Base-by-base conservation (phyloP, 305 asterid genomes). In the Solanum hybrid region DNA sequence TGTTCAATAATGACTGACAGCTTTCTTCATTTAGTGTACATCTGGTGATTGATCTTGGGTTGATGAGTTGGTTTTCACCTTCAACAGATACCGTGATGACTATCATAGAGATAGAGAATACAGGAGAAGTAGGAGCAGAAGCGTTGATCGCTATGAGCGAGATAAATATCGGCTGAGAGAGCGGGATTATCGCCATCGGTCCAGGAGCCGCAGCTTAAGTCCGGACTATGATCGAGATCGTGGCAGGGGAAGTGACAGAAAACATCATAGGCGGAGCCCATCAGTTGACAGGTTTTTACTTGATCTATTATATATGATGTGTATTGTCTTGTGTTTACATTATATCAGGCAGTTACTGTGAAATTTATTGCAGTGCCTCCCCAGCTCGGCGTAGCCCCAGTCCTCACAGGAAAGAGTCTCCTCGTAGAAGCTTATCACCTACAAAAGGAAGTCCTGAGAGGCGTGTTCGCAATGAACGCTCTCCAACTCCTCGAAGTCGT, bases 91-190 rank as follows among this genome's bases (percentile, higher is more conserved):
- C 90, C 91, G 94, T 84, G 95, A 95, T 91, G 87, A 85, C 40
- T 93, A 93, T 32, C 24, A 92, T 85, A 91, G 92, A 92, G 99
- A 95, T 31, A 94, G 92, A 90, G 98, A 95, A 86, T 89, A 91
- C 78, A 91, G 95, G 88, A 94, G 97, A 90, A 94, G 99, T 92
- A 95, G 95, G 72, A 95, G 98, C 90, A 92, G 96, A 91, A 96
- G 99, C 75, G 93, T 96, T 90, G 98, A 92, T 75, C 93, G 96
- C 90, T 80, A 87, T 91, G 98, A 96, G n/a, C 98, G 97, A 34
- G 97, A 96, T 6, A 91, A 93, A 64, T 92, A 85, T 73, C 95
- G 95, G 71, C 94, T 95, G 56, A 92, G 94, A 90, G 97, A 93
- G 89, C 93, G 95, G 89, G 98, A 93, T 38, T 90, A 89, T 88